A percentile compares a stretch with the other conserved stretches of the same genome.
phyloP scores from a whole-genome alignment of 2,329 filamentous ascomycete species.

The Albophoma yamanashiensis region DNA sequence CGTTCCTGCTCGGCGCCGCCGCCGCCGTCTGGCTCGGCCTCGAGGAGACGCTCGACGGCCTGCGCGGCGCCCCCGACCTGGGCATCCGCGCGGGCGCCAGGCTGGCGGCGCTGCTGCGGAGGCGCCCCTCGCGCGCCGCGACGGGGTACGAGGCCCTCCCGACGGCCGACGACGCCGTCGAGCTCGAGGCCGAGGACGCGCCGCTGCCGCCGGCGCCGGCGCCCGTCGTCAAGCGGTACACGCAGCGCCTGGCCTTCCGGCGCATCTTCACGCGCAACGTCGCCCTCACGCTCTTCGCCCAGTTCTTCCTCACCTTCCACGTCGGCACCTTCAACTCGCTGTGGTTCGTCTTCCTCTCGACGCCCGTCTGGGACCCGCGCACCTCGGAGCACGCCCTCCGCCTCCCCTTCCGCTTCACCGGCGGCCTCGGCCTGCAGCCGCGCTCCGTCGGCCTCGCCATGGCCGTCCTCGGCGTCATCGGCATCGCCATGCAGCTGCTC shows the following conservation, averaged over 20 bases:
- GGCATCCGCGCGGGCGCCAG: slow-evolving; percentile 29
- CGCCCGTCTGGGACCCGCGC: slow-evolving; percentile 44
- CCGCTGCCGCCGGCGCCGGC: background rate
- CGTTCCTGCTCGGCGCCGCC: slow-evolving; percentile 33
- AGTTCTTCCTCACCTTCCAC: slow-evolving; percentile 62
- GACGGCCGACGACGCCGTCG: slow-evolving; percentile 10
- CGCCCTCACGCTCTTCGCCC: slow-evolving; percentile 44
- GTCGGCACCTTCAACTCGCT: slow-evolving; percentile 67
- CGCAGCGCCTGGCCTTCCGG: slow-evolving; percentile 37
- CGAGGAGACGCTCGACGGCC: slow-evolving; percentile 41
- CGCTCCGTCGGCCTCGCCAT: slow-evolving; percentile 66
- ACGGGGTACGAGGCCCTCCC: slow-evolving; percentile 13
- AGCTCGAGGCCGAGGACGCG: slow-evolving; percentile 6
- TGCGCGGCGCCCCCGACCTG: slow-evolving; percentile 28
- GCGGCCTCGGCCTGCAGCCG: slow-evolving; percentile 65
- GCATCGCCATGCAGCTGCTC: slow-evolving; percentile 50
- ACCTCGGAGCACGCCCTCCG: slow-evolving; percentile 18
- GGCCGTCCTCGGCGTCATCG: slow-evolving; percentile 63
- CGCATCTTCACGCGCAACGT: slow-evolving; percentile 47
- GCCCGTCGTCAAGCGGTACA: slow-evolving; percentile 24
- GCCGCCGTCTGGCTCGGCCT: slow-evolving; percentile 37
- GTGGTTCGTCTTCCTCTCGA: slow-evolving; percentile 68
- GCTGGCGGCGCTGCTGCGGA: slow-evolving; percentile 17
- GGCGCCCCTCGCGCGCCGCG: slow-evolving; percentile 7
- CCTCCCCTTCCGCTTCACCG: slow-evolving; percentile 54